Evolutionary conservation across 345 rosid genomes (phyloP).

Genomic region (Alliaria petiolata): DNA sequence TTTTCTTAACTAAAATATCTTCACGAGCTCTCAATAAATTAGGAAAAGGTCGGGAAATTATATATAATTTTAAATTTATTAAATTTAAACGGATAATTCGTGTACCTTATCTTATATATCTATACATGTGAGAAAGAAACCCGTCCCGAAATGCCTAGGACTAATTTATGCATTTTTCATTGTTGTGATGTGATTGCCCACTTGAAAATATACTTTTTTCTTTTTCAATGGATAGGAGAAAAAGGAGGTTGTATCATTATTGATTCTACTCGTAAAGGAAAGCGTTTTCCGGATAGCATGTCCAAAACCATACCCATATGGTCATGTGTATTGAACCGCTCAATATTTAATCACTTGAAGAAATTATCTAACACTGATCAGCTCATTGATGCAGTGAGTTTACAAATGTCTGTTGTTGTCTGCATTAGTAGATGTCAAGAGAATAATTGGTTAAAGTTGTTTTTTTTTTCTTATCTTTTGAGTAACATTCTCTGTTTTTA

Average conservation of each 20-base stretch:
- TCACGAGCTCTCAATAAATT: no score
- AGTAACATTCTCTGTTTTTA: not conserved
- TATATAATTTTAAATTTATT: no score
- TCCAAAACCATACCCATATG: conserved; percentile 95
- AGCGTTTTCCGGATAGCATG: conserved; percentile 95
- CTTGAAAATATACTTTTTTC: no score
- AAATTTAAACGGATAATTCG: no score
- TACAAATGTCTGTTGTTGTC: not conserved
- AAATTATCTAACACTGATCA: conserved; percentile 28
- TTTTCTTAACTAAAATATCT: no score
- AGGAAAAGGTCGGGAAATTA: no score
- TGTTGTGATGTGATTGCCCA: no score
- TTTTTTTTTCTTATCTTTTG: not conserved
- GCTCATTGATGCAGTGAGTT: conserved; percentile 42
- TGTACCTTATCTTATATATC: no score
- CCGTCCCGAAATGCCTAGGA: no score
- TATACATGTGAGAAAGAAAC: no score
- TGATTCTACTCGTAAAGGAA: conserved; percentile 88
- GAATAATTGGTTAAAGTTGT: not conserved
- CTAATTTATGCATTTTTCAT: no score
- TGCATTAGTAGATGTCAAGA: not conserved
- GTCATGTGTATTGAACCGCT: conserved; percentile 78
- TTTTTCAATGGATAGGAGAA: conserved; percentile 56
- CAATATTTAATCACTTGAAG: conserved; percentile 41
- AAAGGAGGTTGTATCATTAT: conserved; percentile 84